Conservation (phyloP, 306 rosid species). For the Styphnolobium japonicum region DNA sequence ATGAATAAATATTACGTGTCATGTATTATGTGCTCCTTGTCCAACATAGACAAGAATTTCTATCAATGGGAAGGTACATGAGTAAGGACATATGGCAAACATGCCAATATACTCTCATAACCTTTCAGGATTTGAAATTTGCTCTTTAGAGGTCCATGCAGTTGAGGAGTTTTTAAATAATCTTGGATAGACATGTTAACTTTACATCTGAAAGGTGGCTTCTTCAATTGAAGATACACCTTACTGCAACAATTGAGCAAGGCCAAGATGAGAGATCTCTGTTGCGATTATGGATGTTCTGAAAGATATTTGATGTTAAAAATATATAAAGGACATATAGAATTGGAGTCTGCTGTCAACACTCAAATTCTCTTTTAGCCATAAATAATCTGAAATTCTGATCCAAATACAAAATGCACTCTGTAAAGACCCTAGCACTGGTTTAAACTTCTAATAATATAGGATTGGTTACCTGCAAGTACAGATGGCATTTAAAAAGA, state of each 20-base stretch:
- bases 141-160: not conserved
- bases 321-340: not conserved
- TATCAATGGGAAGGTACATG: not conserved
- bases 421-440: not conserved
- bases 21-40: not conserved
- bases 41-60: not conserved
- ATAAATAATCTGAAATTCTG: not conserved
- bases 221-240: not conserved
- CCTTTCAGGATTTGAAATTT: not conserved
- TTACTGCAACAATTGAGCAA: not conserved
- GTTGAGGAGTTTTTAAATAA: not conserved
- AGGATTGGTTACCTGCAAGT: not conserved
- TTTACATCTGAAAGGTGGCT: not conserved
- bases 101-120: not conserved
- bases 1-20: not conserved
- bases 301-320: not conserved
- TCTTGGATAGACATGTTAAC: not conserved
- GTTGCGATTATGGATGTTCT: not conserved
- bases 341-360: not conserved
- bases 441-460: not conserved
- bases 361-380: not conserved
- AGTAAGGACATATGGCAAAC: not conserved
- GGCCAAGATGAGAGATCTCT: not conserved
- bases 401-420: not conserved
- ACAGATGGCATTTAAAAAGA: not conserved